A percentile compares a stretch with the other conserved stretches of the same genome.
Evolutionary conservation across 2,329 filamentous ascomycete genomes (phyloP).

Genomic region (Byssoonygena ceratinophila): DNA sequence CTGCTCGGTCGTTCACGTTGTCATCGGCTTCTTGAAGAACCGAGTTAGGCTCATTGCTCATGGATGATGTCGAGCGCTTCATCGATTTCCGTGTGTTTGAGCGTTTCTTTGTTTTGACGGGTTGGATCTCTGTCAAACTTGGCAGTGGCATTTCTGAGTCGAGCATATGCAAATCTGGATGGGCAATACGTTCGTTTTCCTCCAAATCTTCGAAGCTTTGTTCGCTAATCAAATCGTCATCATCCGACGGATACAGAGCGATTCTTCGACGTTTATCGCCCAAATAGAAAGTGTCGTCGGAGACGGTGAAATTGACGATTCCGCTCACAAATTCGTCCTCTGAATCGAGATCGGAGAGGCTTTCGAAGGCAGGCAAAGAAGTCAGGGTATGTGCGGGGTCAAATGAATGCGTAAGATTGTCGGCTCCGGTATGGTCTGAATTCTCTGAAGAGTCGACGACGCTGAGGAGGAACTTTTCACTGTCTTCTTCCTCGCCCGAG

Average conservation of each 20-base stretch:
- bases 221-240: constrained; percentile 67
- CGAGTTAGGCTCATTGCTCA: constrained; percentile 24
- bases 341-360: constrained; percentile 79
- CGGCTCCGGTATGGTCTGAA: neutral
- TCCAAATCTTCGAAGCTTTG: constrained; percentile 68
- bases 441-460: constrained; percentile 17
- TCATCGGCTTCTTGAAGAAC: constrained; percentile 24
- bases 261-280: constrained; percentile 63
- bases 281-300: constrained; percentile 49
- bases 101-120: constrained; percentile 43
- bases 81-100: constrained; percentile 29
- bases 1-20: constrained; percentile 23
- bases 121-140: constrained; percentile 41
- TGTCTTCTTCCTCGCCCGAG: constrained; percentile 32
- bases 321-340: constrained; percentile 75
- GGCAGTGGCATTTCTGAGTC: constrained; percentile 40
- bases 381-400: constrained; percentile 40
- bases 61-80: constrained; percentile 22
- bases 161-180: constrained; percentile 52
- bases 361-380: constrained; percentile 65
- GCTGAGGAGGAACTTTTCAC: constrained; percentile 27
- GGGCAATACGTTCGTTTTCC: constrained; percentile 52
- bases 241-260: constrained; percentile 57
- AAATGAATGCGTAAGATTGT: constrained; percentile 32
- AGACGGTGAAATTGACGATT: constrained; percentile 57